These are phyloP conservation scores for Colletotrichum tamarilloi DNA, from an alignment of 2,329 filamentous ascomycete genomes.

Conservation along the genomic window DNA sequence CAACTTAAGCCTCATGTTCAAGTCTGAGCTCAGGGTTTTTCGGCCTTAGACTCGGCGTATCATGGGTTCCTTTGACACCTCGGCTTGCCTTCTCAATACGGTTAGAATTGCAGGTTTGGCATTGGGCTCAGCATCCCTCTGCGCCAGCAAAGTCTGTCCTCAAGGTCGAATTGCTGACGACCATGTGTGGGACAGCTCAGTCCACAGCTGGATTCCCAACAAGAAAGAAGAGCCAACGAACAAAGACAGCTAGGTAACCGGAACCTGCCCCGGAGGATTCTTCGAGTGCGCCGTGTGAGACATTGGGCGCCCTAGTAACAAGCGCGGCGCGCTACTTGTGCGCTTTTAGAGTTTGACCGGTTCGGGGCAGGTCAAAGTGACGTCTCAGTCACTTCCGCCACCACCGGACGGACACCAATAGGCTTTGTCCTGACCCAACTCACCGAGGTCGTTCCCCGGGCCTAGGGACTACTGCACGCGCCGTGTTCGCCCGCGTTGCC, in stretches of 20 bases:
- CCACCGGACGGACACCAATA: neutral
- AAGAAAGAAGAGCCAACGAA: neutral
- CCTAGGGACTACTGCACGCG: neutral
- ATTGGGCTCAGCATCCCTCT: neutral
- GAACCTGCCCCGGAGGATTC: neutral
- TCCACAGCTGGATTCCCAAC: neutral
- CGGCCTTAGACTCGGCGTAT: neutral
- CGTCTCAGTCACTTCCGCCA: conserved; percentile 15
- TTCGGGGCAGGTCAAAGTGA: conserved; percentile 14
- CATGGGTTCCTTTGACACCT: neutral
- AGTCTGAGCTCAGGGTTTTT: conserved; percentile 19
- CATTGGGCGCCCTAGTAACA: neutral
- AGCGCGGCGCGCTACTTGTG: neutral
- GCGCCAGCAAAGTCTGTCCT: neutral
- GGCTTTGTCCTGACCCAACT: neutral
- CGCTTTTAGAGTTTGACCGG: conserved; percentile 10
- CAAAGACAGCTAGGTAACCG: neutral
- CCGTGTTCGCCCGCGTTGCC: neutral
- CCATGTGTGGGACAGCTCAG: neutral
- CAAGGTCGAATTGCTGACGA: neutral
- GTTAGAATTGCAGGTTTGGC: neutral
- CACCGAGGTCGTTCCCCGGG: neutral
- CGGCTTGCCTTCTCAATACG: neutral
- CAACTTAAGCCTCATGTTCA: conserved; percentile 15
- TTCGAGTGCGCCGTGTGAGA: neutral